Evolutionary conservation across 2,329 filamentous ascomycete genomes (phyloP), one percentile per base, ranked within the genome.

Genomic region (Ophiocordyceps sinensis): DNA sequence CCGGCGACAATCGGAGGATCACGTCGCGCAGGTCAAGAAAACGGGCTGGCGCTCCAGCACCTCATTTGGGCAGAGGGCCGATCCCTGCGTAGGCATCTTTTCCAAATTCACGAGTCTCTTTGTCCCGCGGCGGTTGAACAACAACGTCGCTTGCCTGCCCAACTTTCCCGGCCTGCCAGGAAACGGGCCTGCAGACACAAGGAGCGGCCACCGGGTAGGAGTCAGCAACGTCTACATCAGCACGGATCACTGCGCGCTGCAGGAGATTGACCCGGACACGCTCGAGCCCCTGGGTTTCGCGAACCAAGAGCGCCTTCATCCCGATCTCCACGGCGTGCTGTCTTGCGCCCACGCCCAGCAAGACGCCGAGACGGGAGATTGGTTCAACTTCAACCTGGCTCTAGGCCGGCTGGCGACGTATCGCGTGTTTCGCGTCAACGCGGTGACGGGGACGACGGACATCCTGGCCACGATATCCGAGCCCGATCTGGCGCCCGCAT

Each of bases 381-480:
- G 84, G 7, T 89, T 75, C 68, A 93, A 91, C 60, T 89, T 75
- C 62, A 93, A 93, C 52, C 71, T 88, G n/a, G 68, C 77, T 0
- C 56, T 84, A 15, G 78, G 77, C 0, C 59, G 55, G 0, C 54
- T 53, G 0, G 57, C 73, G 1, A 75, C 67, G 0, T 91, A 89
- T 53, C 76, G 81, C 14, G 53, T 91, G 14, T 91, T 88, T 57
- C 63, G 70, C 1, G 72, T 77, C 3, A 79, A 71, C 15, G 72
- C 76, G 0, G 55, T 67, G 0, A 80, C 75, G 0, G 82, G 79
- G 0, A 63, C 75, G 41, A 85, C 82, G 0, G 71, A 76, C 0
- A 78, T 91, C 15, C 68, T 93, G 0, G 84, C 84, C 3, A 78
- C 72, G 0, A 73, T 91, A 44, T 58, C 61, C 0, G 66, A 63